phyloP scores from a whole-genome alignment of 768 basidiomycete species.

The Mycena galericulata region DNA sequence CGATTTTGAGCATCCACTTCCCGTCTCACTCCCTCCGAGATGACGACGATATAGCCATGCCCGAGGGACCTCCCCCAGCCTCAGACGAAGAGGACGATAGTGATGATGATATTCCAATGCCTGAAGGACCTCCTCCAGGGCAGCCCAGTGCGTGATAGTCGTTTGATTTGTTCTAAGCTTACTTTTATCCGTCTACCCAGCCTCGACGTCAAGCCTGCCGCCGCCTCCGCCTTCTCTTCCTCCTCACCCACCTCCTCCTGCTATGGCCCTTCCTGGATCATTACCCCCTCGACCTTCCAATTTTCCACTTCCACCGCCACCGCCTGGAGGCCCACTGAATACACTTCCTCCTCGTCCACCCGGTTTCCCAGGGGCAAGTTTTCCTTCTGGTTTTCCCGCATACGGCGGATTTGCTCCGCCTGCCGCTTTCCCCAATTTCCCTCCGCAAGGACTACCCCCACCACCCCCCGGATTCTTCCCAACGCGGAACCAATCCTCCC shows the following conservation, averaged over 20 bases:
- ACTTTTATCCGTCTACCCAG: not conserved
- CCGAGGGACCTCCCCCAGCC: constrained; percentile 72
- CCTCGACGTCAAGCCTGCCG: constrained; percentile 24
- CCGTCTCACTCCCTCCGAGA: constrained; percentile 38
- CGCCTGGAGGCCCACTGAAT: constrained; percentile 39
- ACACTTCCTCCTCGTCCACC: constrained; percentile 44
- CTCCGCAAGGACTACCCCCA: constrained; percentile 42
- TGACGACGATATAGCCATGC: constrained; percentile 76
- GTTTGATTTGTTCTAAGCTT: not conserved
- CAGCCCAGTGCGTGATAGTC: constrained; percentile 32
- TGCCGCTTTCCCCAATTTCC: constrained; percentile 37
- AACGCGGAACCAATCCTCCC: constrained; percentile 61
- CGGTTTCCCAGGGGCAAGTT: constrained; percentile 40
- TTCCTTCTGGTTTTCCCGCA: constrained; percentile 39
- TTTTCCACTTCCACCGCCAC: constrained; percentile 43
- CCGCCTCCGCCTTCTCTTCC: constrained; percentile 29
- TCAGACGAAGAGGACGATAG: constrained; percentile 60
- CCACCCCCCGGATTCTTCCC: constrained; percentile 76
- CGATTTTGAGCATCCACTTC: not conserved
- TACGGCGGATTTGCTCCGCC: constrained; percentile 40
- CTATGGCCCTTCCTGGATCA: constrained; percentile 16
- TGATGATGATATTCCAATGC: constrained; percentile 92
- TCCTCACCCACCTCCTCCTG: constrained; percentile 29
- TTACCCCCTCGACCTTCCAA: constrained; percentile 39
- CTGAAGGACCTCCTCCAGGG: constrained; percentile 80